These are phyloP conservation scores for Melastoma malabathricum DNA, from an alignment of 345 rosid genomes.

Conservation along the genomic window DNA sequence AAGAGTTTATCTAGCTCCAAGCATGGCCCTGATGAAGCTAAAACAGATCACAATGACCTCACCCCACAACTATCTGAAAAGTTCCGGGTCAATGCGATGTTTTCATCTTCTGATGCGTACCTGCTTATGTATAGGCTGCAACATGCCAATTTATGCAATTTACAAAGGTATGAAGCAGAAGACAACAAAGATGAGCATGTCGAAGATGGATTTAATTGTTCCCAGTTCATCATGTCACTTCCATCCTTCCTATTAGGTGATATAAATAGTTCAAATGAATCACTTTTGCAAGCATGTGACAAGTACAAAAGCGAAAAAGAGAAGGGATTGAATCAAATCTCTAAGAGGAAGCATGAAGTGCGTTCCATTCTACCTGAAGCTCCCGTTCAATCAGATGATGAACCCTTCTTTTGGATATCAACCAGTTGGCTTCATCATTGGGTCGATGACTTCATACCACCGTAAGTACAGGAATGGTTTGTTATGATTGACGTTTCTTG, in stretches of 20 bases:
- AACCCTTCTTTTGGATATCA: constrained; percentile 68
- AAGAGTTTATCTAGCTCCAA: constrained; percentile 15
- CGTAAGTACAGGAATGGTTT: constrained; percentile 34
- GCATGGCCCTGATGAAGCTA: constrained; percentile 21
- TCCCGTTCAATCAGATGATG: constrained; percentile 53
- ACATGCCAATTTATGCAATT: constrained; percentile 27
- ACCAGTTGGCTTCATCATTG: constrained; percentile 90
- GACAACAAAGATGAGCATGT: constrained; percentile 16
- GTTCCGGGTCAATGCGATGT: constrained; percentile 16
- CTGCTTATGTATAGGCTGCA: constrained; percentile 83
- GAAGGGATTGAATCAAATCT: constrained; percentile 32
- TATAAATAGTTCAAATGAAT: constrained; percentile 43
- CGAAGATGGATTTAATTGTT: constrained; percentile 23
- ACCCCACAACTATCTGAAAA: no score
- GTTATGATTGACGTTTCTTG: no score
- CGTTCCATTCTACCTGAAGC: constrained; percentile 76
- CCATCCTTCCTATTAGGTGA: constrained; percentile 55
- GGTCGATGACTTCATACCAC: constrained; percentile 62
- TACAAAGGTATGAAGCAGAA: constrained; percentile 13
- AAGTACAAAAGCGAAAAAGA: constrained; percentile 49
- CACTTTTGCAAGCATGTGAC: constrained; percentile 44
- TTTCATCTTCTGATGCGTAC: constrained; percentile 89
- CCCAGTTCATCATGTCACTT: constrained; percentile 32
- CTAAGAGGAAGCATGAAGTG: constrained; percentile 69
- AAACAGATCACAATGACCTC: constrained; percentile 1